Base-by-base conservation (phyloP, 192 early-diverging fungal genomes). In the Backusella westeae region DNA sequence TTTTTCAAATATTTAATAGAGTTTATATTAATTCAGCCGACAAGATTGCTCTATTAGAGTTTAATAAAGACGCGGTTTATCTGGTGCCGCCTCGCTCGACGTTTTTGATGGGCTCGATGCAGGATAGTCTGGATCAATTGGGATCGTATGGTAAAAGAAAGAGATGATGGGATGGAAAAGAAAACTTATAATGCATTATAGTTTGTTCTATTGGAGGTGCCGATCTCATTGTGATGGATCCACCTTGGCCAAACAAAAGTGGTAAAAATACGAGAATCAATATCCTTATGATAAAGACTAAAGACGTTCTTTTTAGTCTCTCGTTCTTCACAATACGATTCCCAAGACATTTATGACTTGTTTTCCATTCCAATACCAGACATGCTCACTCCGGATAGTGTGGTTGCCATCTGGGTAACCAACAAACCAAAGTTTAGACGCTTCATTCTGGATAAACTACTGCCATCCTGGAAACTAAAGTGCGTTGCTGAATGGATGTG, bases 381-480 rank as follows among this genome's bases (percentile, higher is more conserved):
- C 0, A 78, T 91, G 59, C n/a, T 89, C 2, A 36, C 34, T 1
- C 36, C 77, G 19, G 8, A 72, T 23, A 29, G 23, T 17, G 26
- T 88, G 8, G 81, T 93, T 4, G 89, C 87, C 5, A 86, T 93
- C 0, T 94, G 93, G 93, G 86, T 94, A 6, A 92, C 92, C 12
- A 93, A 94, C 69, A 87, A 89, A 35, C 86, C 86, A 46, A 91
- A 91, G 59, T 85, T 85, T 56, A 81, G 83, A 12, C 75, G 46
- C 2, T 89, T 94, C 35, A 86, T 94, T 6, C 34, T 79, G 0
- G 83, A 92, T 19, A 94, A 93, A 77, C 82, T 94, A 52, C 89
- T 93, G 66, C 82, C 87, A 0, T 81, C 87, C 10, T 94, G 91
- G 91, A 84, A 85, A 0, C 35, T 91, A 0, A 75, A 82, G 29